Evolutionary conservation across 768 basidiomycete species (phyloP).

Genomic region (Pulveroboletus sp.): DNA sequence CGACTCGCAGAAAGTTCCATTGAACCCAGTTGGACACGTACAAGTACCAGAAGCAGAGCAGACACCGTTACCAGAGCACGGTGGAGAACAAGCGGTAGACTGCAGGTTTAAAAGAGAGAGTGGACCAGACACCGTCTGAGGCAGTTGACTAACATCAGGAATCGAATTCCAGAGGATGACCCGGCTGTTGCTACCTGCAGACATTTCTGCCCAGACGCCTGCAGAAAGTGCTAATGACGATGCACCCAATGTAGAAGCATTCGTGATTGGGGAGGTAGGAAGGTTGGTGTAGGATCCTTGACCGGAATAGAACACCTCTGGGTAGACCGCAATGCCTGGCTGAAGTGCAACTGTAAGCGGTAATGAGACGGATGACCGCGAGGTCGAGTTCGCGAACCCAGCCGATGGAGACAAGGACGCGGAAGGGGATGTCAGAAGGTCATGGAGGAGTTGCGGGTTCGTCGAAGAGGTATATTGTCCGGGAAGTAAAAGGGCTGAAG

Average conservation of each 20-base stretch:
- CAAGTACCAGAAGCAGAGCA: slow-evolving; percentile 72
- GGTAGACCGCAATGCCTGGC: slow-evolving; percentile 65
- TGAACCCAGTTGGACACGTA: slow-evolving; percentile 68
- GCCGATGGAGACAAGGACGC: slow-evolving; percentile 52
- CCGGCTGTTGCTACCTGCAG: slow-evolving; percentile 49
- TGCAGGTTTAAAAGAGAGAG: slow-evolving; percentile 68
- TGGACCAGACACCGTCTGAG: slow-evolving; percentile 41
- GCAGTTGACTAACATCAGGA: slow-evolving; percentile 69
- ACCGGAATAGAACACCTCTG: slow-evolving; percentile 60
- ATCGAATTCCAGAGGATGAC: slow-evolving; percentile 76
- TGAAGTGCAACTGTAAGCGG: slow-evolving; percentile 65
- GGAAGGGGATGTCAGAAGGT: slow-evolving; percentile 60
- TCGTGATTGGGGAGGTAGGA: slow-evolving; percentile 44
- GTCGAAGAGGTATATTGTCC: slow-evolving; percentile 72
- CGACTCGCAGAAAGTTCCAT: slow-evolving; percentile 72
- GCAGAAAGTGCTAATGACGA: slow-evolving; percentile 65
- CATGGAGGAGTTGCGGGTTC: slow-evolving; percentile 67
- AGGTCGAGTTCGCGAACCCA: slow-evolving; percentile 59
- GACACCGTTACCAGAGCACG: slow-evolving; percentile 67
- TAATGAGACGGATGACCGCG: slow-evolving; percentile 42
- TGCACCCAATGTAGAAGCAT: slow-evolving; percentile 46
- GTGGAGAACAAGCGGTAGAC: slow-evolving; percentile 68
- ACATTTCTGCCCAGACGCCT: slow-evolving; percentile 65
- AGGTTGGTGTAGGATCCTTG: slow-evolving; percentile 55
- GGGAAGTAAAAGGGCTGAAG: slow-evolving; percentile 61